phyloP scores from a whole-genome alignment of 2,329 filamentous ascomycete species.

The Aspergillus ustus region DNA sequence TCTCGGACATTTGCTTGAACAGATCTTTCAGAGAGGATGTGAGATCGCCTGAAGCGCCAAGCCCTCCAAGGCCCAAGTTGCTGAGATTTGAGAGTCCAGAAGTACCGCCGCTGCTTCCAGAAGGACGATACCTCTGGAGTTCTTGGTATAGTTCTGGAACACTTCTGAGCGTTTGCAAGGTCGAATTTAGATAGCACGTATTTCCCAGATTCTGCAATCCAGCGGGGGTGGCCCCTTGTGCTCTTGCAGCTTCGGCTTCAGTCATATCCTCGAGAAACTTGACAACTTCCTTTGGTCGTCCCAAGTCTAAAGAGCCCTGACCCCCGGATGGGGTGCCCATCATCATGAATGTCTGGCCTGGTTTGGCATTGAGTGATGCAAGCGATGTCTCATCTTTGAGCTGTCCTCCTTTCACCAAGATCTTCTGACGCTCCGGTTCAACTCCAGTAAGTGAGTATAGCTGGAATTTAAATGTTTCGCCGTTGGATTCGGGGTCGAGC shows the following conservation, averaged over 20 bases:
- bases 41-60: slow-evolving; percentile 69
- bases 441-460: slow-evolving; percentile 94
- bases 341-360: slow-evolving; percentile 90
- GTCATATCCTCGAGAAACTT: slow-evolving; percentile 98
- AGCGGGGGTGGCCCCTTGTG: slow-evolving; percentile 82
- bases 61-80: slow-evolving; percentile 61
- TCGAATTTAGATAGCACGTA: slow-evolving; percentile 98
- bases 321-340: slow-evolving; percentile 83
- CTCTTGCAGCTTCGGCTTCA: slow-evolving; percentile 83
- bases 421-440: slow-evolving; percentile 94
- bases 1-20: slow-evolving; percentile 87
- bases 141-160: slow-evolving; percentile 90
- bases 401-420: slow-evolving; percentile 90
- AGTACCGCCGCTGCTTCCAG: slow-evolving; percentile 35
- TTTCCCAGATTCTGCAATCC: slow-evolving; percentile 93
- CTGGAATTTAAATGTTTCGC: slow-evolving; percentile 94
- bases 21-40: slow-evolving; percentile 78
- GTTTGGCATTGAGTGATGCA: slow-evolving; percentile 80
- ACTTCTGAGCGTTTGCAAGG: slow-evolving; percentile 84
- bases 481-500: slow-evolving; percentile 79
- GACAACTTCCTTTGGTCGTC: slow-evolving; percentile 75
- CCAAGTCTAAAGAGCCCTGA: slow-evolving; percentile 61
- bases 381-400: slow-evolving; percentile 94
- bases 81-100: slow-evolving; percentile 51
- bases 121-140: slow-evolving; percentile 65